These are phyloP conservation scores for Emmonsiellopsis sp. DNA, from an alignment of 2,329 filamentous ascomycete species.

Conservation along the genomic window DNA sequence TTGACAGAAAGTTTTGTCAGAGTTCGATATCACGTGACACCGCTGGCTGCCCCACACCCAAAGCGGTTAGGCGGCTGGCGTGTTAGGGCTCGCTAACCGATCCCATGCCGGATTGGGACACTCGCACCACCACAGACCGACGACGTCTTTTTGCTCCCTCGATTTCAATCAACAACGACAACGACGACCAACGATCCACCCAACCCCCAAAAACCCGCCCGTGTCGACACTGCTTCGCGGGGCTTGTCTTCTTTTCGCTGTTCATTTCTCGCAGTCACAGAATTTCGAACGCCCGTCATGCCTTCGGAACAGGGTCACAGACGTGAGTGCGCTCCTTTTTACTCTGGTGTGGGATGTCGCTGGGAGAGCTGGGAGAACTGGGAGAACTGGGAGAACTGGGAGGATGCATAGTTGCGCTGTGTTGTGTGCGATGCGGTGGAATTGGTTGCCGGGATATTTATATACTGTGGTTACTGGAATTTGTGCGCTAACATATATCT, in stretches of 20 bases:
- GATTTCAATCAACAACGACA: neutral
- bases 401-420: neutral
- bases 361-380: neutral
- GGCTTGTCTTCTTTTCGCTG: slow-evolving; percentile 1
- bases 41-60: neutral
- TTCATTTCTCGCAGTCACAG: slow-evolving; percentile 19
- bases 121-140: neutral
- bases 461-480: neutral
- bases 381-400: neutral
- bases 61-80: neutral
- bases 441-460: slow-evolving; percentile 6
- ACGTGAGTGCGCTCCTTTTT: slow-evolving; percentile 50
- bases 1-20: neutral
- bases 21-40: neutral
- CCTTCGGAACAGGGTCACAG: slow-evolving; percentile 80
- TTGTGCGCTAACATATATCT: slow-evolving; percentile 23
- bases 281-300: slow-evolving; percentile 51
- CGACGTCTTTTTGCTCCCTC: neutral
- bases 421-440: neutral
- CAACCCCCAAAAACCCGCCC: neutral
- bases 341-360: neutral
- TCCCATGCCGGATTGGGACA: neutral
- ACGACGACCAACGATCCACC: neutral
- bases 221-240: neutral
- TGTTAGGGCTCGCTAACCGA: slow-evolving; percentile 1